Evolutionary conservation across 2,329 filamentous ascomycete genomes (phyloP).

Genomic region (Trichoderma sp.): DNA sequence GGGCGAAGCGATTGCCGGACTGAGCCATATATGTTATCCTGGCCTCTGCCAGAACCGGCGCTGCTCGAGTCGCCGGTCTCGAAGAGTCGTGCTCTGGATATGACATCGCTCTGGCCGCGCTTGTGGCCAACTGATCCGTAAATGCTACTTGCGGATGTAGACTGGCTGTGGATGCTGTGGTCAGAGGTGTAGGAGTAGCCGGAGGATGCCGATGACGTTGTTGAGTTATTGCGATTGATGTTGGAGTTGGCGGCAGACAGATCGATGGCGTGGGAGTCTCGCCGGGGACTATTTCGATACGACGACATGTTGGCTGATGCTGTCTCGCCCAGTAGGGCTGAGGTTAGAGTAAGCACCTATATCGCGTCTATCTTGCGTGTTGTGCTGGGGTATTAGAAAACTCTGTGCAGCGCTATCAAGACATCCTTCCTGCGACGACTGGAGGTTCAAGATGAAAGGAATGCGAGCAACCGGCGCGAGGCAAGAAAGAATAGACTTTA

Average conservation of each 20-base stretch:
- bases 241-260: slow-evolving; percentile 38
- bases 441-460: slow-evolving; percentile 11
- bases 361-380: background rate
- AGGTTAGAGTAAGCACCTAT: slow-evolving; percentile 5
- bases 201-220: slow-evolving; percentile 67
- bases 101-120: slow-evolving; percentile 72
- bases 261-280: slow-evolving; percentile 55
- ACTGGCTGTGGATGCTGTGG: slow-evolving; percentile 57
- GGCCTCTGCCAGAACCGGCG: slow-evolving; percentile 39
- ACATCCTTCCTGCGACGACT: slow-evolving; percentile 33
- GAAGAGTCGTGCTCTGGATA: slow-evolving; percentile 52
- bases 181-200: slow-evolving; percentile 62
- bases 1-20: slow-evolving; percentile 76
- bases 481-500: slow-evolving; percentile 23
- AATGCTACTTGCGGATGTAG: slow-evolving; percentile 67
- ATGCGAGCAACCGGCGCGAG: slow-evolving; percentile 23
- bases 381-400: slow-evolving; percentile 23
- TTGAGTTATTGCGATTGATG: slow-evolving; percentile 64
- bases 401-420: slow-evolving; percentile 29
- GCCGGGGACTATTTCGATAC: slow-evolving; percentile 56
- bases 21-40: slow-evolving; percentile 67
- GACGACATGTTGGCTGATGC: slow-evolving; percentile 46
- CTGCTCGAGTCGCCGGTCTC: slow-evolving; percentile 43
- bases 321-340: slow-evolving; percentile 25
- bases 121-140: slow-evolving; percentile 59